A percentile compares a stretch with the other conserved stretches of the same genome.
phyloP scores from a whole-genome alignment of 176 grass and related monocot genomes.

The Aegilops speltoides region DNA sequence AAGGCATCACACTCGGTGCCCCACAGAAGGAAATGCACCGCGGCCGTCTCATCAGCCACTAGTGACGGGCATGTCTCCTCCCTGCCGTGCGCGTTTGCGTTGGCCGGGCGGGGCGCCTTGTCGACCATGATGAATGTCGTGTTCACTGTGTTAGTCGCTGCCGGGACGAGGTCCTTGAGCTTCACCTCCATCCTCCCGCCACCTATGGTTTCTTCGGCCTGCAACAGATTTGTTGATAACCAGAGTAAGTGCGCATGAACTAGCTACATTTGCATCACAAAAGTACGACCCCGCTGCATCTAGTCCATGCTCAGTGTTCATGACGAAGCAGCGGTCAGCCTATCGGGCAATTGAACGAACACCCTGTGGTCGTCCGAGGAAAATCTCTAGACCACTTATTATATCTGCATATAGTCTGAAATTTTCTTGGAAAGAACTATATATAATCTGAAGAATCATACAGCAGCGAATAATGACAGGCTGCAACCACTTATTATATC shows the following conservation, averaged over 20 bases:
- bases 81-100: not conserved
- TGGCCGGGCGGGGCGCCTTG: not conserved
- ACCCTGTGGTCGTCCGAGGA: not conserved
- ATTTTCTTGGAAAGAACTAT: not conserved
- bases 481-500: slow-evolving; percentile 39
- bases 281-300: not conserved
- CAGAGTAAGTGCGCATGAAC: not conserved
- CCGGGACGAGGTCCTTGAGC: not conserved
- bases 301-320: not conserved
- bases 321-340: not conserved
- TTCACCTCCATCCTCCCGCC: not conserved
- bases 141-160: slow-evolving; percentile 9
- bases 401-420: slow-evolving; percentile 3
- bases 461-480: slow-evolving; percentile 37
- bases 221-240: not conserved
- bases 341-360: not conserved
- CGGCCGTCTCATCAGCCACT: slow-evolving; percentile 1
- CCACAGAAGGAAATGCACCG: slow-evolving; percentile 11
- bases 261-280: not conserved
- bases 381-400: not conserved
- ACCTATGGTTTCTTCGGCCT: not conserved
- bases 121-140: slow-evolving; percentile 2
- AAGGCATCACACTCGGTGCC: slow-evolving; percentile 35
- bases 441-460: slow-evolving; percentile 19
- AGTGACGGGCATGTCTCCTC: not conserved